Percentiles rank a stretch among this genome's conserved stretches.
Evolutionary conservation across 352 stramenopile genomes (phyloP).

Genomic region (Blastocystis sp.): DNA sequence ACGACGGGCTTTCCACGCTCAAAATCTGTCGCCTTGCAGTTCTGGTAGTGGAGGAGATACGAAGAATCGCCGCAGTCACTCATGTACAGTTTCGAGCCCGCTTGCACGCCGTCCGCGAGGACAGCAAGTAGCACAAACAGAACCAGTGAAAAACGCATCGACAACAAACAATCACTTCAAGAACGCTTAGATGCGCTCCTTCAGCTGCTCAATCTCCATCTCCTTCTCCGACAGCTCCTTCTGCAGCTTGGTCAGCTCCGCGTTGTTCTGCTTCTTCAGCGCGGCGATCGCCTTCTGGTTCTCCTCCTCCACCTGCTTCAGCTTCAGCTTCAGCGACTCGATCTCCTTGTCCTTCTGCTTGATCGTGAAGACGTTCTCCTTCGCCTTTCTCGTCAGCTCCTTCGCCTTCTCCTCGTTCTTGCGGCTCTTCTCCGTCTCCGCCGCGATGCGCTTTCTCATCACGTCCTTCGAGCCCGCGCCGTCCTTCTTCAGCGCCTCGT

Average conservation of each 20-base stretch:
- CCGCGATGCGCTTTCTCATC: constrained; percentile 21
- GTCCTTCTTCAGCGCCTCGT: constrained; percentile 36
- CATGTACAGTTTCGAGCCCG: not conserved
- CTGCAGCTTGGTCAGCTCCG: not conserved
- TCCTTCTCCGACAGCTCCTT: constrained; percentile 22
- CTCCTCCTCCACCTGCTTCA: constrained; percentile 15
- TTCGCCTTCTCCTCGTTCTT: constrained; percentile 27
- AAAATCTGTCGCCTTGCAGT: not conserved
- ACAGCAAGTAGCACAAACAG: not conserved
- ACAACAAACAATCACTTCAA: constrained; percentile 17
- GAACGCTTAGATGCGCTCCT: not conserved
- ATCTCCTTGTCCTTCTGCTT: constrained; percentile 55
- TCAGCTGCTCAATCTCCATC: not conserved
- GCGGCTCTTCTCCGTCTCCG: not conserved
- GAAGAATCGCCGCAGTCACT: constrained; percentile 23
- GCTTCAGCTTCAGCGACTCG: not conserved
- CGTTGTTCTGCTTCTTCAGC: constrained; percentile 12
- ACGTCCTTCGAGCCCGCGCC: not conserved
- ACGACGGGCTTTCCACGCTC: not conserved
- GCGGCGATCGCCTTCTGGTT: not conserved
- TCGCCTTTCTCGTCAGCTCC: constrained; percentile 25
- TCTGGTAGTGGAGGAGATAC: constrained; percentile 12
- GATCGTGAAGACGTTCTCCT: constrained; percentile 5
- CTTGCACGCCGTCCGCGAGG: not conserved
- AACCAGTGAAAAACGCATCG: not conserved